phyloP scores from a whole-genome alignment of 352 stramenopile genomes.

The Phytophthora ramorum region DNA sequence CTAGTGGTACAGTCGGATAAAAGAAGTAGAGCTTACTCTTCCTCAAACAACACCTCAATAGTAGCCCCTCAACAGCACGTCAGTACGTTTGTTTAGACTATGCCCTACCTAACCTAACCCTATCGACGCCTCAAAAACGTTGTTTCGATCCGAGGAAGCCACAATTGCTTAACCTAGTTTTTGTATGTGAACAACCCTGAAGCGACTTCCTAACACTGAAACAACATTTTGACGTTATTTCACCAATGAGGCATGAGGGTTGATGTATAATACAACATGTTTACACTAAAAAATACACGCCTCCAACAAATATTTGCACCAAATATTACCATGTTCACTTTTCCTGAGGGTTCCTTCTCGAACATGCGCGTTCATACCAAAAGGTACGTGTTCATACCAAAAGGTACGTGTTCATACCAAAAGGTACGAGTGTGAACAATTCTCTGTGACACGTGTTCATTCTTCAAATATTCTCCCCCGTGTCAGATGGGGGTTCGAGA shows the following conservation, averaged over 20 bases:
- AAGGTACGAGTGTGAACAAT: not conserved
- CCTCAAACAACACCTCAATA: conserved; percentile 4
- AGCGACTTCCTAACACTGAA: not conserved
- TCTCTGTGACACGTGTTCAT: not conserved
- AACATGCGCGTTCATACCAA: conserved; percentile 1
- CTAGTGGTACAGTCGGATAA: too few species aligned
- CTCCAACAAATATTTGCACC: not conserved
- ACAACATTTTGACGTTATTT: conserved; percentile 4
- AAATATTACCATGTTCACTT: not conserved
- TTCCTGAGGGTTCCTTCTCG: too few species aligned
- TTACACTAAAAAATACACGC: too few species aligned
- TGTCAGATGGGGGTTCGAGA: not conserved
- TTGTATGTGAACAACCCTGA: not conserved
- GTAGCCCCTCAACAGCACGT: too few species aligned
- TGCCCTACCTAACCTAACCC: too few species aligned
- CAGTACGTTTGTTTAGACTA: too few species aligned
- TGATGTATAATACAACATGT: too few species aligned
- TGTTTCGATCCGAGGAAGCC: too few species aligned
- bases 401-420: not conserved
- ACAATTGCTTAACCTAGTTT: too few species aligned
- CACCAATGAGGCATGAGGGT: too few species aligned
- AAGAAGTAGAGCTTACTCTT: conserved; percentile 4
- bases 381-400: not conserved
- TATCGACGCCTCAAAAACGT: too few species aligned
- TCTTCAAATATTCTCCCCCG: not conserved